A percentile compares a stretch with the other conserved stretches of the same genome.
Conservation (phyloP, 208 protist species). For the Leishmania tropica region DNA sequence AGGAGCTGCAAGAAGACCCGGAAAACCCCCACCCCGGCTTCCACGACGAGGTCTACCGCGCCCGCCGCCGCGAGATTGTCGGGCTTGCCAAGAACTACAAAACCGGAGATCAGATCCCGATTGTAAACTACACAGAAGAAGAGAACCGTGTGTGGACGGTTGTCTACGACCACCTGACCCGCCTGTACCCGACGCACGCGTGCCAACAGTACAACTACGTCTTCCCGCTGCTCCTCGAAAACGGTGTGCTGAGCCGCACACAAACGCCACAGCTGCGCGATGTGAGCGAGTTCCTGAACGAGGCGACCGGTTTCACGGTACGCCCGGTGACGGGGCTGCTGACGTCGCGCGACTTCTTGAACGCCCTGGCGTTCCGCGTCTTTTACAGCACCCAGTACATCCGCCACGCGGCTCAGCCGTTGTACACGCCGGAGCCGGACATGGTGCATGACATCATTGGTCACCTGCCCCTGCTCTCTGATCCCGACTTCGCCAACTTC, state of each 20-base stretch:
- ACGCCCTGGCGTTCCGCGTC: conserved; percentile 94
- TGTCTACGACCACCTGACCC: conserved; percentile 86
- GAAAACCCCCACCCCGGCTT: conserved; percentile 95
- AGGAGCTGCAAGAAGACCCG: conserved; percentile 89
- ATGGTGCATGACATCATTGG: conserved; percentile 96
- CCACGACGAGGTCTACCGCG: conserved; percentile 92
- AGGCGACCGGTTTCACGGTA: conserved; percentile 93
- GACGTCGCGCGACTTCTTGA: conserved; percentile 95
- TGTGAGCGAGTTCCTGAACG: conserved; percentile 92
- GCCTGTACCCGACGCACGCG: conserved; percentile 92
- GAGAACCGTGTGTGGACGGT: conserved; percentile 92
- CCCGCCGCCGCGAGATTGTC: conserved; percentile 84
- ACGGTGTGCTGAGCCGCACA: conserved; percentile 89
- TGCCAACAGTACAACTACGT: conserved; percentile 94
- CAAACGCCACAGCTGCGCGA: conserved; percentile 95
- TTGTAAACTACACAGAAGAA: conserved; percentile 92
- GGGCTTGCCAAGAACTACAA: conserved; percentile 75
- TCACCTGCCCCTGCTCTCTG: conserved; percentile 96
- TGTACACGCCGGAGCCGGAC: conserved; percentile 98
- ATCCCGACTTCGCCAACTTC: conserved; percentile 96
- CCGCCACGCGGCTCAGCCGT: conserved; percentile 92
- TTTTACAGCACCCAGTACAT: conserved; percentile 98
- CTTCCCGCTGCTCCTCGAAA: conserved; percentile 92
- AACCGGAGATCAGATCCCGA: conserved; percentile 83
- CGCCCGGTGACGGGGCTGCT: conserved; percentile 94